A percentile compares a stretch with the other conserved stretches of the same genome.
These are phyloP conservation scores for Amanita pallidorosea DNA, from an alignment of 768 basidiomycete genomes.

Conservation along the genomic window DNA sequence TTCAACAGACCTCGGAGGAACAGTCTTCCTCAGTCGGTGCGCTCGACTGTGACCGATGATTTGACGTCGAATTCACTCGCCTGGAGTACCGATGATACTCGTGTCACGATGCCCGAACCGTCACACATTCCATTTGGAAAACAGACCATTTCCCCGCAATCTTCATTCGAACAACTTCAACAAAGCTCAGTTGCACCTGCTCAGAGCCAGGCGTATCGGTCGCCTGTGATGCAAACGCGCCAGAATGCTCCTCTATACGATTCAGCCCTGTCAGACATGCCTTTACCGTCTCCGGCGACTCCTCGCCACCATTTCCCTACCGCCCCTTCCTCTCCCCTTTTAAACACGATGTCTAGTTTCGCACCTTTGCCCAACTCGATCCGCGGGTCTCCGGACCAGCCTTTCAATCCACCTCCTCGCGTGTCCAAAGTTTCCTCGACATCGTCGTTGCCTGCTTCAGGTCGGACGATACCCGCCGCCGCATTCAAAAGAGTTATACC, in stretches of 20 bases:
- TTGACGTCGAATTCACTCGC: not conserved
- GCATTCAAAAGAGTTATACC: conserved; percentile 53
- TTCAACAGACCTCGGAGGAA: conserved; percentile 15
- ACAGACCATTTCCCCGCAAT: conserved; percentile 27
- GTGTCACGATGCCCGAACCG: conserved; percentile 10
- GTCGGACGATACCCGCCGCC: conserved; percentile 64
- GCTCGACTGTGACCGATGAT: not conserved
- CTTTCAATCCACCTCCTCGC: conserved; percentile 13
- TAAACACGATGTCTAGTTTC: conserved; percentile 20
- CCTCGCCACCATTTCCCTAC: not conserved
- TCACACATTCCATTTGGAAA: conserved; percentile 25
- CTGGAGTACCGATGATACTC: not conserved
- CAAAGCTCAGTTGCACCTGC: not conserved
- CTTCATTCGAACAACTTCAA: conserved; percentile 17
- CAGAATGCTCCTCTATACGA: not conserved
- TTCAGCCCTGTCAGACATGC: not conserved
- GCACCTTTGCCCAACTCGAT: conserved; percentile 29
- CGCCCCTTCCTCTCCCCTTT: conserved; percentile 3
- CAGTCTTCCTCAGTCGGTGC: conserved; percentile 2
- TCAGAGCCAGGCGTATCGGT: not conserved
- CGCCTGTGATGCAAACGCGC: not conserved
- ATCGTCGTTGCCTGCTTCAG: conserved; percentile 18
- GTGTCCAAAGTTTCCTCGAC: conserved; percentile 17
- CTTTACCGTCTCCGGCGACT: not conserved
- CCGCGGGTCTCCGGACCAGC: not conserved